Conservation (phyloP, 106 monocot genomes). For the Dendrobium catenatum region DNA sequence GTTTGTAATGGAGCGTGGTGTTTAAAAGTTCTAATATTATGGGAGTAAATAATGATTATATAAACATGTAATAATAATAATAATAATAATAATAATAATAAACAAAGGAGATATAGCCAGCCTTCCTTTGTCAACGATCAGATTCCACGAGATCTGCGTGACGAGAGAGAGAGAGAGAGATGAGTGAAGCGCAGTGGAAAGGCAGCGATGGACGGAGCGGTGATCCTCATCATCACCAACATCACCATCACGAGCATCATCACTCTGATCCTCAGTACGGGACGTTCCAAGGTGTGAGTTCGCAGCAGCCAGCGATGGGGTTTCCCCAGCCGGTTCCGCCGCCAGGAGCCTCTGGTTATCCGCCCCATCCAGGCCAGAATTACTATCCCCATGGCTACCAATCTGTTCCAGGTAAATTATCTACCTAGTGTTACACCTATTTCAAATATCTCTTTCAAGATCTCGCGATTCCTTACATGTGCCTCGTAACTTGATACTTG, state of each 20-base stretch:
- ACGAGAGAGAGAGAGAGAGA: background rate
- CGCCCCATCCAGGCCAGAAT: conserved; percentile 7
- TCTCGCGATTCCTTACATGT: background rate
- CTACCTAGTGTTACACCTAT: background rate
- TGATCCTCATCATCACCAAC: background rate
- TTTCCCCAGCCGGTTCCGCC: conserved; percentile 52
- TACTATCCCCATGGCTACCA: conserved; percentile 43
- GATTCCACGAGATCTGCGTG: background rate
- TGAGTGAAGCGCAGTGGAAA: conserved; percentile 13
- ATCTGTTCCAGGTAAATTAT: conserved; percentile 22
- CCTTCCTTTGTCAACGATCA: background rate
- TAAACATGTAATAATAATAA: too few species aligned
- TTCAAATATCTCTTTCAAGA: background rate
- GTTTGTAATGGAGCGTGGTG: too few species aligned
- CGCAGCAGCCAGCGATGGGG: conserved; percentile 30
- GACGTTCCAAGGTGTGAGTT: background rate
- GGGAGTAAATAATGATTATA: too few species aligned
- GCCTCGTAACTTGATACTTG: background rate
- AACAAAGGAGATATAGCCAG: too few species aligned
- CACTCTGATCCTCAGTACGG: conserved; percentile 4
- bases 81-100: too few species aligned
- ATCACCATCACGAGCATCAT: background rate
- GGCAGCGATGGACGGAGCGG: background rate
- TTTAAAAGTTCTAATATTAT: too few species aligned
- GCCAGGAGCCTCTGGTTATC: conserved; percentile 16